A percentile compares a stretch with the other conserved stretches of the same genome.
Evolutionary conservation across 495 filamentous ascomycete species (phyloP).

Genomic region (Annulohypoxylon bovei): DNA sequence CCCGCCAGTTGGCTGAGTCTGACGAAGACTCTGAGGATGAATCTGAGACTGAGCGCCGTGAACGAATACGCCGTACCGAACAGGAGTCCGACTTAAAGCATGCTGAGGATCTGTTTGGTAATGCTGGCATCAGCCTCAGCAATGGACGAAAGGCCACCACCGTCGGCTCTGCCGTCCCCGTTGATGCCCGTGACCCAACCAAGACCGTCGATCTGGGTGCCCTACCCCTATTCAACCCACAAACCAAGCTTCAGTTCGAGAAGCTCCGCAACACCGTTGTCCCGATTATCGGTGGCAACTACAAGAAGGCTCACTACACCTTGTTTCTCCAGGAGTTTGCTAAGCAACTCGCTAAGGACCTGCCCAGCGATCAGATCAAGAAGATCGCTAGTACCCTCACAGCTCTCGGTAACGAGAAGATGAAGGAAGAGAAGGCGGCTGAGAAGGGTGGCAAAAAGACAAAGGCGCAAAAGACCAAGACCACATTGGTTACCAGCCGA

Average conservation of each 20-base stretch:
- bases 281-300: constrained; percentile 75
- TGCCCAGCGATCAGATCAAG: constrained; percentile 92
- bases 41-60: constrained; percentile 75
- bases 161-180: constrained; percentile 69
- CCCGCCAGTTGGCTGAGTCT: constrained; percentile 58
- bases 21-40: constrained; percentile 69
- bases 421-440: constrained; percentile 96
- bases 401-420: constrained; percentile 92
- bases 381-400: constrained; percentile 88
- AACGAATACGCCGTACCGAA: constrained; percentile 78
- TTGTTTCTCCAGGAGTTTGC: constrained; percentile 90
- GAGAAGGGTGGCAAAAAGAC: constrained; percentile 97
- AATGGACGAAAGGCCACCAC: constrained; percentile 68
- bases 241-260: constrained; percentile 84
- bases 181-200: constrained; percentile 74
- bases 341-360: constrained; percentile 86
- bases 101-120: constrained; percentile 90
- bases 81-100: constrained; percentile 90
- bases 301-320: constrained; percentile 89
- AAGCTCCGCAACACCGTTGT: constrained; percentile 76
- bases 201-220: constrained; percentile 80
- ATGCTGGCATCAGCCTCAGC: constrained; percentile 71
- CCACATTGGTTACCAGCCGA: constrained; percentile 74
- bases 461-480: constrained; percentile 95
- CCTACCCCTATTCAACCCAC: constrained; percentile 87